Percentiles rank a stretch among this genome's conserved stretches.
Evolutionary conservation across 192 early-diverging fungal genomes (phyloP).

Genomic region (Coemansia sp.): DNA sequence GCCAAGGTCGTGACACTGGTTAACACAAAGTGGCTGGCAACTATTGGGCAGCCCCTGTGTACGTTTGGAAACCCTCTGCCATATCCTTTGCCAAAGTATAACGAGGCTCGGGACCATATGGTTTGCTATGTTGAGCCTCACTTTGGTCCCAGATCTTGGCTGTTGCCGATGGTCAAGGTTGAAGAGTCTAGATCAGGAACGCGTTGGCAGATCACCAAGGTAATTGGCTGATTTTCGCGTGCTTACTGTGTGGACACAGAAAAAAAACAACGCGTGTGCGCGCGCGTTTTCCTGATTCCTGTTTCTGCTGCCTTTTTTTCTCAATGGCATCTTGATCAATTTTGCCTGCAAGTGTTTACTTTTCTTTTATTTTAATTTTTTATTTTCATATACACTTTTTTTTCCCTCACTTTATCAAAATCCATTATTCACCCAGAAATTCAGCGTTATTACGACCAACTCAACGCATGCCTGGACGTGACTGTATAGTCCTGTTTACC

Average conservation of each 20-base stretch:
- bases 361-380: neutral
- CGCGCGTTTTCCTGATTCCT: too few relatives aligned
- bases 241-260: neutral
- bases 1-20: slow-evolving; percentile 75
- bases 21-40: slow-evolving; percentile 77
- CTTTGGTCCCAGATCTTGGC: slow-evolving; percentile 71
- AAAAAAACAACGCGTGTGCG: too few relatives aligned
- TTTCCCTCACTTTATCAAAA: too few relatives aligned
- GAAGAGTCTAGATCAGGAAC: slow-evolving; percentile 59
- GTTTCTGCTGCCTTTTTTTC: too few relatives aligned
- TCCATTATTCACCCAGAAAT: too few relatives aligned
- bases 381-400: neutral
- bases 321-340: too few relatives aligned
- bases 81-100: slow-evolving; percentile 71
- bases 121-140: slow-evolving; percentile 59
- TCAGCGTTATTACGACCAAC: too few relatives aligned
- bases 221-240: slow-evolving; percentile 29
- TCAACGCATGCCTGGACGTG: too few relatives aligned
- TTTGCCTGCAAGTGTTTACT: neutral
- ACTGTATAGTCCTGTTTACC: too few relatives aligned
- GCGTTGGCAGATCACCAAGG: slow-evolving; percentile 58
- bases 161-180: slow-evolving; percentile 62
- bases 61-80: slow-evolving; percentile 70
- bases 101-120: slow-evolving; percentile 55
- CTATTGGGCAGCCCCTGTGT: slow-evolving; percentile 69